phyloP scores from a whole-genome alignment of 192 early-diverging fungal species.

The Linderina pennispora region DNA sequence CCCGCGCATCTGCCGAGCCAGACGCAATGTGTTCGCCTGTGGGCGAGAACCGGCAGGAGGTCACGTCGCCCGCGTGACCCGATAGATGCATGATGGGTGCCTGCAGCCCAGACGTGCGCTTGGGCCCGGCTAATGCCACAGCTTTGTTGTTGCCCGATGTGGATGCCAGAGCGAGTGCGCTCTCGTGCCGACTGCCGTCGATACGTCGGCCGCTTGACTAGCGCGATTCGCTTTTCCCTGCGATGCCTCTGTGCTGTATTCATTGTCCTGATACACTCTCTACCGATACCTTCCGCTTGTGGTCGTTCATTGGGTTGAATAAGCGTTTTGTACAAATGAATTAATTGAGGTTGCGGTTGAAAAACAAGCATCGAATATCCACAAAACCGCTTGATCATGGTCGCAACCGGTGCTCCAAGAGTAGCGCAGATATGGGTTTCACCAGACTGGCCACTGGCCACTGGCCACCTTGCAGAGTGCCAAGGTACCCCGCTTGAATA shows the following conservation, averaged over 20 bases:
- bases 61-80: constrained; percentile 79
- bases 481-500: too few species aligned
- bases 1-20: constrained; percentile 71
- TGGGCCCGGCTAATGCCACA: constrained; percentile 23
- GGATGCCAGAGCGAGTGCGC: constrained; percentile 18
- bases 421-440: too few species aligned
- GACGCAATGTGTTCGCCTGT: constrained; percentile 80
- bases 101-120: constrained; percentile 67
- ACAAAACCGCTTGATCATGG: too few species aligned
- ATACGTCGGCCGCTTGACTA: constrained; percentile 40
- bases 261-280: constrained; percentile 2
- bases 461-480: too few species aligned
- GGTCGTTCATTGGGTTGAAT: constrained; percentile 17
- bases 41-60: constrained; percentile 79
- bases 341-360: too few species aligned
- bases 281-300: constrained; percentile 27
- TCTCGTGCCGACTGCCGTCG: constrained; percentile 1
- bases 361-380: too few species aligned
- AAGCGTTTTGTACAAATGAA: neutral
- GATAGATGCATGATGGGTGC: constrained; percentile 83
- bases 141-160: constrained; percentile 3
- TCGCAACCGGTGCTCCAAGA: too few species aligned
- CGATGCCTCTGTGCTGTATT: too few species aligned
- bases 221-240: constrained; percentile 30
- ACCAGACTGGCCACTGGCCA: too few species aligned